Evolutionary conservation across 2,329 filamentous ascomycete genomes (phyloP).

Genomic region (Stachybotrys elegans): DNA sequence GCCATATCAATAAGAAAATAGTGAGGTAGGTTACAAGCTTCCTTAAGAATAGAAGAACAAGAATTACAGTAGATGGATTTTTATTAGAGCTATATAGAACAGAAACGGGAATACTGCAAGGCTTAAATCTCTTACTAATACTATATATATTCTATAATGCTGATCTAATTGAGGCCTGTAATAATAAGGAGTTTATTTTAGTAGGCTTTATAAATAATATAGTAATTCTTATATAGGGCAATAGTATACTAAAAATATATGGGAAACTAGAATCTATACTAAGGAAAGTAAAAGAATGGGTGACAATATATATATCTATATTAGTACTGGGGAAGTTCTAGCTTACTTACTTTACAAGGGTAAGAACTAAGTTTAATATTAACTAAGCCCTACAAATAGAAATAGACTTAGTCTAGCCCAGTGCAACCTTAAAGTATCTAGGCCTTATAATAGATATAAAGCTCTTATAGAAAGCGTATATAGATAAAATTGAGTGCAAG

Average conservation of each 20-base stretch:
- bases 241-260: background rate
- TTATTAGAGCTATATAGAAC: slow-evolving; percentile 1
- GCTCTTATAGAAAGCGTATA: background rate
- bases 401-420: background rate
- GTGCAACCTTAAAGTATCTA: background rate
- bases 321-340: background rate
- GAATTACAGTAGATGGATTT: slow-evolving; percentile 8
- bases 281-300: background rate
- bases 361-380: background rate
- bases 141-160: background rate
- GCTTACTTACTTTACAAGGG: background rate
- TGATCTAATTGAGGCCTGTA: background rate
- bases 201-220: background rate
- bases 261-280: background rate
- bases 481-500: background rate
- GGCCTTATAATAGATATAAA: background rate
- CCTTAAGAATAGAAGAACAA: slow-evolving; percentile 9
- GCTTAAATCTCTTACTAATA: slow-evolving; percentile 3
- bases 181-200: background rate
- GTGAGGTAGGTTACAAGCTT: slow-evolving; percentile 15
- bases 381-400: background rate
- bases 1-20: slow-evolving; percentile 8
- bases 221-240: background rate
- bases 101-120: background rate
- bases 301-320: background rate